Base-by-base conservation (phyloP, 176 grass and related monocot genomes). In the Paspalum notatum region DNA sequence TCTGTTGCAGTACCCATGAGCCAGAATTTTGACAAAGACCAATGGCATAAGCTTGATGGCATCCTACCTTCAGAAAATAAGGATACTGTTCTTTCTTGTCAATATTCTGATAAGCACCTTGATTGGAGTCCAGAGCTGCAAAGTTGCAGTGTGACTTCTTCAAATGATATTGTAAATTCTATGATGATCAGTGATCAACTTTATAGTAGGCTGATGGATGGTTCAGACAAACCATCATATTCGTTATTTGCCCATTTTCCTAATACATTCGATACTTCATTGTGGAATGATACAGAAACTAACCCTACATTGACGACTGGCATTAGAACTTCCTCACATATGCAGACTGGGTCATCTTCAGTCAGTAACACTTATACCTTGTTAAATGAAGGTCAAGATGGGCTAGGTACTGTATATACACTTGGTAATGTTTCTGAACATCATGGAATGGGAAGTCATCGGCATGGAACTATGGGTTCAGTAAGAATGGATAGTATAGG, bases 61-160 rank as follows among this genome's bases (percentile, higher is more conserved):
- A 59, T 78, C 64, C 71, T 82, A 26, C 70, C 83, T 67, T 86
- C 50, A 63, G 61, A 40, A 47, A 83, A 77, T 62, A 82, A 85
- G 66, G 78, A 62, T 24, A 24, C 49, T 8, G 14, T 54, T 63
- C 45, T 66, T 46, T 69, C 86, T 75, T 77, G 63, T 80, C 67
- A 70, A 43, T 74, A 52, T 68, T 76, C 58, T 60, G 84, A 62
- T 90, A 85, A 88, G 56, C 70, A 80, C 77, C 62, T 50, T 83
- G 88, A 80, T 61, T 88, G 85, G 85, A 86, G 45, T 72, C 76
- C 51, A 64, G 75, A 86, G 26, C 15, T 71, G 26, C 85, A 71
- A 80, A 86, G 63, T 70, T 48, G 53, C 70, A 56, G 65, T 63
- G 54, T 22, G 38, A 41, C 26, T 38, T 62, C 80, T 76, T 57